These are phyloP conservation scores for Phoma herbarum DNA, from an alignment of 2,329 filamentous ascomycete genomes.

Conservation along the genomic window DNA sequence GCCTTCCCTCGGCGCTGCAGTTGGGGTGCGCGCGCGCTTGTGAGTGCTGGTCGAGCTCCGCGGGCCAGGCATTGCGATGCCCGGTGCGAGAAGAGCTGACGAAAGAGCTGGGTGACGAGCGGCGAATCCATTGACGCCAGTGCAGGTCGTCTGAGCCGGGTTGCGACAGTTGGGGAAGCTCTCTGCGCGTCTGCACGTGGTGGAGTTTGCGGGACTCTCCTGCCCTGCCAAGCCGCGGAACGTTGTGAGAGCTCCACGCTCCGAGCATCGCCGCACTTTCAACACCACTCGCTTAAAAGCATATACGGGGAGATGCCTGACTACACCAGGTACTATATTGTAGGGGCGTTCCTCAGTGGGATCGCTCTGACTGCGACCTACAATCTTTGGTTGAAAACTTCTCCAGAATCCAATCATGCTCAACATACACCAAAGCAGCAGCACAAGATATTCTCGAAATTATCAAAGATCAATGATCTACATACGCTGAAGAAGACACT, in stretches of 20 bases:
- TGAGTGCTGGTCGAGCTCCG: slow-evolving; percentile 50
- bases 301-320: slow-evolving; percentile 42
- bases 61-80: slow-evolving; percentile 63
- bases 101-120: slow-evolving; percentile 78
- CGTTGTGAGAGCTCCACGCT: slow-evolving; percentile 32
- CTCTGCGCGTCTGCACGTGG: slow-evolving; percentile 35
- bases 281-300: slow-evolving; percentile 19
- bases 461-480: slow-evolving; percentile 38
- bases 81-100: slow-evolving; percentile 82
- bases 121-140: slow-evolving; percentile 77
- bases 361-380: slow-evolving; percentile 68
- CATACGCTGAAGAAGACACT: slow-evolving; percentile 38
- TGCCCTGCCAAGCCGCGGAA: slow-evolving; percentile 38
- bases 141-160: slow-evolving; percentile 17
- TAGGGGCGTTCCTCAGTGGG: slow-evolving; percentile 79
- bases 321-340: slow-evolving; percentile 65
- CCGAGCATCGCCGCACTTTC: slow-evolving; percentile 23
- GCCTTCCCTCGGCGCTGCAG: slow-evolving; percentile 44
- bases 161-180: slow-evolving; percentile 28
- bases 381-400: slow-evolving; percentile 13
- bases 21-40: slow-evolving; percentile 48
- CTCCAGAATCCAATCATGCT: slow-evolving; percentile 29
- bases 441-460: slow-evolving; percentile 29
- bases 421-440: slow-evolving; percentile 33
- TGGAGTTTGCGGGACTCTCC: slow-evolving; percentile 31